Conservation (phyloP, 768 basidiomycete genomes). For the Naematelia encephala region DNA sequence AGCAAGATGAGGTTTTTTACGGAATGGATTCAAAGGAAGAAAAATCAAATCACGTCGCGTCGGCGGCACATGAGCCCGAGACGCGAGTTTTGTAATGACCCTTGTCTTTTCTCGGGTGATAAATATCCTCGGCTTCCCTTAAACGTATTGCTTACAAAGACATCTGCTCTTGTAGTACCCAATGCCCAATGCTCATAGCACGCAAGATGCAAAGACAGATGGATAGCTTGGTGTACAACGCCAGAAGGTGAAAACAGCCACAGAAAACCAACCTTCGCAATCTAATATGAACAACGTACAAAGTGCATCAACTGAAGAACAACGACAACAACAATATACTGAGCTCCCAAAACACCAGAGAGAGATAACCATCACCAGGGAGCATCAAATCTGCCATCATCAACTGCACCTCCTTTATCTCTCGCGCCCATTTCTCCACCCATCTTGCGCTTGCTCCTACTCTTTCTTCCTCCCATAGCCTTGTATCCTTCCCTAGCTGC, state of each 20-base stretch:
- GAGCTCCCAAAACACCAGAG: not conserved
- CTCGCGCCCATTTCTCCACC: slow-evolving; percentile 58
- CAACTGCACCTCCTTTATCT: slow-evolving; percentile 76
- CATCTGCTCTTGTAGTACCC: too few species aligned
- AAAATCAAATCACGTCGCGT: slow-evolving; percentile 3
- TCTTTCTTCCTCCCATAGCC: slow-evolving; percentile 79
- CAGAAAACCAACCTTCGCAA: too few species aligned
- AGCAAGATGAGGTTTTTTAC: not conserved
- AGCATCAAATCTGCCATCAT: slow-evolving; percentile 48
- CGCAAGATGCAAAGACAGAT: too few species aligned
- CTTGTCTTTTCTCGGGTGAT: too few species aligned
- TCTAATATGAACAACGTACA: too few species aligned
- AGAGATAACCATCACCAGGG: slow-evolving; percentile 37
- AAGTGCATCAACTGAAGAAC: not conserved
- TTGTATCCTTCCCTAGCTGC: slow-evolving; percentile 93
- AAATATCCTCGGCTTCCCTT: too few species aligned
- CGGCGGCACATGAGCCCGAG: not conserved
- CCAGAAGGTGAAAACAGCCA: too few species aligned
- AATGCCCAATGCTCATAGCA: too few species aligned
- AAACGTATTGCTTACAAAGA: too few species aligned
- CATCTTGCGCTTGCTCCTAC: slow-evolving; percentile 68
- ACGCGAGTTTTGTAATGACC: too few species aligned
- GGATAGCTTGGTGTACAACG: too few species aligned
- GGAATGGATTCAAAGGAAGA: not conserved
- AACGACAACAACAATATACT: not conserved